Percentiles rank a stretch among this genome's conserved stretches.
Evolutionary conservation across 768 basidiomycete genomes (phyloP).

Genomic region (Boletus huronensis): DNA sequence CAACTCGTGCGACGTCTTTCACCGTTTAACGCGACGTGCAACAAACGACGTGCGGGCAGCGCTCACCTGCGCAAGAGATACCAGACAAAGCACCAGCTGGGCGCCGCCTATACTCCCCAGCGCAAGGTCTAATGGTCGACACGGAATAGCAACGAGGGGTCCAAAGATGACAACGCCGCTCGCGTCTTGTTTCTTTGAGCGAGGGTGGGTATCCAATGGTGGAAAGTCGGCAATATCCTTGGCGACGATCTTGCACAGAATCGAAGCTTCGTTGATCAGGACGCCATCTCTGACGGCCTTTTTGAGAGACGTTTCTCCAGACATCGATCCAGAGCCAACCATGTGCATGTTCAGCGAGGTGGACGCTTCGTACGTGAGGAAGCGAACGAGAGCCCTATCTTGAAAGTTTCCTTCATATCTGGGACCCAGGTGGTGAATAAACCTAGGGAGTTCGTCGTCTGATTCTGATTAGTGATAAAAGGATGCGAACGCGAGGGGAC

Average conservation of each 20-base stretch:
- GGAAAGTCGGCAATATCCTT: slow-evolving; percentile 12
- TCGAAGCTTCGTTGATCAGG: slow-evolving; percentile 35
- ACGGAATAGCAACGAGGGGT: slow-evolving; percentile 58
- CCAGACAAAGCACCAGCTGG: slow-evolving; percentile 63
- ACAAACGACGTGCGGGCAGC: neutral
- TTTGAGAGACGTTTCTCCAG: slow-evolving; percentile 36
- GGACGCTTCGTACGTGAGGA: slow-evolving; percentile 81
- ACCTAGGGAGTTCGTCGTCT: slow-evolving; percentile 70
- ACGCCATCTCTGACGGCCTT: slow-evolving; percentile 42
- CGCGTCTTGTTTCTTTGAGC: neutral
- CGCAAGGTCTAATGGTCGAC: slow-evolving; percentile 64
- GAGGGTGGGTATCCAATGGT: slow-evolving; percentile 8
- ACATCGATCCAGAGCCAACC: slow-evolving; percentile 44
- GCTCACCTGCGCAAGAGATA: slow-evolving; percentile 71
- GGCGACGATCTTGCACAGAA: slow-evolving; percentile 42
- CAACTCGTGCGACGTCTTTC: slow-evolving; percentile 71
- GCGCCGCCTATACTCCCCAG: slow-evolving; percentile 85
- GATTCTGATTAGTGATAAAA: slow-evolving; percentile 12
- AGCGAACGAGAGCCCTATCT: slow-evolving; percentile 62
- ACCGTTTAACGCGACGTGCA: neutral
- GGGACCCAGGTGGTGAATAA: slow-evolving; percentile 81
- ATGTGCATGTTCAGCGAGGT: slow-evolving; percentile 82
- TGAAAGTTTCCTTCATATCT: slow-evolving; percentile 76
- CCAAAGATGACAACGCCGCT: slow-evolving; percentile 32
- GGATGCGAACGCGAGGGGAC: neutral